Evolutionary conservation across 176 grass and related monocot species (phyloP), one percentile per base, ranked within the genome.

Genomic region (Aegilops tauschii): DNA sequence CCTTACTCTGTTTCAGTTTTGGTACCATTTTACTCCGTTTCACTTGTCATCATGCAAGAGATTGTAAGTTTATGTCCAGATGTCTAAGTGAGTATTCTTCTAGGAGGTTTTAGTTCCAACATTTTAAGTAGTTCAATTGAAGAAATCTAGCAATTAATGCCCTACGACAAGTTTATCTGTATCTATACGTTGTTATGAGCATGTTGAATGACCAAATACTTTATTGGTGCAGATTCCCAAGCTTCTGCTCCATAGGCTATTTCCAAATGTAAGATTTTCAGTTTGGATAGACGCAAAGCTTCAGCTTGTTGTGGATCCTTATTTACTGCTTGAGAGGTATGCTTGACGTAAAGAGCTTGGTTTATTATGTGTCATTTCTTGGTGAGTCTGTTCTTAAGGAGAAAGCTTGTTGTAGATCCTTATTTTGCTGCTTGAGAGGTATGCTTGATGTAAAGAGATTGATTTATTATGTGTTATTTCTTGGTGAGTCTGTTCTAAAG

Each of bases 211-310:
- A 84, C 39, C 59, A 47, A 42, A 76, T 84, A 44, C 5, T 34
- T 65, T 81, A 69, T 80, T 23, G 63, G 49, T 88, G 83, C 92
- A 98, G 96, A 93, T 98, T 82, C 96, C 96, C 42, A 98, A 98
- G 89, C 93, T 98, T 92, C 88, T 98, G 59, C 86, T 98, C 73
- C 96, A 98, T 89, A 94, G 96, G 80, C 93, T 98, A 72, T 98
- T 98, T 73, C 96, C 96, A 79, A 98, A 95, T 79, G 90, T 88
- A 69, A 91, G 88, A 66, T 98, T 86, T 89, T 98, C 96, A 50
- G 75, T 98, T 83, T 98, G 96, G 96, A 94, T 98, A 87, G 96
- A 98, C 61, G 96, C 93, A 86, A 98, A 98, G 82, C 93, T 98
- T 84, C 86, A 98, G 86, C 93, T 98, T 65, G 76, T 92, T 74